Conservation (phyloP, 305 asterid genomes). For the Ilex paraguariensis region DNA sequence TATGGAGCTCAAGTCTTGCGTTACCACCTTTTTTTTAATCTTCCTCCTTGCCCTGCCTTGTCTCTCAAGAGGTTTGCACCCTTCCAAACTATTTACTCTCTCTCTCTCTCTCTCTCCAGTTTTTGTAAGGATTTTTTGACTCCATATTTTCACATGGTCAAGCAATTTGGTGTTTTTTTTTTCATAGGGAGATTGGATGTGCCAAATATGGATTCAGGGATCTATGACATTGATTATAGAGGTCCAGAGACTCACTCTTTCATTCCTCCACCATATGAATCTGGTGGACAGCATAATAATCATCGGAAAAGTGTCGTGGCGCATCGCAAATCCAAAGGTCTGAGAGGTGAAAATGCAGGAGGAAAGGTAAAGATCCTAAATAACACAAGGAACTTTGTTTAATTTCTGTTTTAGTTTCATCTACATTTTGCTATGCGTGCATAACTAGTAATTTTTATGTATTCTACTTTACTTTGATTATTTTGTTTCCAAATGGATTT, state of each 20-base stretch:
- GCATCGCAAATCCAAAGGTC: slow-evolving; percentile 17
- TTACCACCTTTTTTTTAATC: slow-evolving; percentile 19
- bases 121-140: no score
- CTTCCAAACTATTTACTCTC: background rate
- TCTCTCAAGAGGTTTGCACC: slow-evolving; percentile 37
- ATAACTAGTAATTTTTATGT: no score
- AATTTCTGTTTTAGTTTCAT: no score
- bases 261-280: slow-evolving; percentile 20
- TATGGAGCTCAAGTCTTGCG: slow-evolving; percentile 38
- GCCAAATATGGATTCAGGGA: slow-evolving; percentile 17
- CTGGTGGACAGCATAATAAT: slow-evolving; percentile 13
- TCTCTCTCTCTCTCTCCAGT: no score
- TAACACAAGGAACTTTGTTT: no score
- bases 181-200: slow-evolving; percentile 28
- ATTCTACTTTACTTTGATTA: no score
- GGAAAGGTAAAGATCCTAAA: slow-evolving; percentile 13
- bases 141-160: background rate
- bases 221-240: slow-evolving; percentile 26
- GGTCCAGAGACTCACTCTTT: slow-evolving; percentile 31
- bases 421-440: no score
- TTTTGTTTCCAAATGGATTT: no score
- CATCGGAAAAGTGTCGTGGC: slow-evolving; percentile 22
- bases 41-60: slow-evolving; percentile 17
- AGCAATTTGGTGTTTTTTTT: background rate
- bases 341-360: slow-evolving; percentile 11